phyloP scores from a whole-genome alignment of 257 asterid species.

The Ajuga chamaepitys region DNA sequence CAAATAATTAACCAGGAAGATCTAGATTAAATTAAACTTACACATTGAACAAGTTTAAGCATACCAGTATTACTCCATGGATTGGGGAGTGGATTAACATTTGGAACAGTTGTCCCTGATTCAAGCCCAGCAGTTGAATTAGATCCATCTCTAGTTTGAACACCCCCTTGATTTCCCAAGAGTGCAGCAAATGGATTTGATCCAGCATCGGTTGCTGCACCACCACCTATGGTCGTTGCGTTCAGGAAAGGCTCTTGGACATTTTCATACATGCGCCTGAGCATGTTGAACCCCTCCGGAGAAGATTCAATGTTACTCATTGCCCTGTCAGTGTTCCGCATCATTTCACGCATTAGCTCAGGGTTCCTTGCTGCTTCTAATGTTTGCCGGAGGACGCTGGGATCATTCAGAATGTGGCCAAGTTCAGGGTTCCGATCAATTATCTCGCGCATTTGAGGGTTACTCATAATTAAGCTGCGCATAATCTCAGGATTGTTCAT shows the following conservation, averaged over 20 bases:
- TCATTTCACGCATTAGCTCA: constrained; percentile 63
- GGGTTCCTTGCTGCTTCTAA: constrained; percentile 64
- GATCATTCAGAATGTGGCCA: constrained; percentile 53
- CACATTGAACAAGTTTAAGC: not conserved
- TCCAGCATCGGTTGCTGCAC: constrained; percentile 29
- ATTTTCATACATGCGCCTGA: constrained; percentile 65
- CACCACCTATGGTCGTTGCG: constrained; percentile 45
- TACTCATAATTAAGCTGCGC: constrained; percentile 57
- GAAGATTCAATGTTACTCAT: constrained; percentile 68
- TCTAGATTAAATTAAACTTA: not conserved
- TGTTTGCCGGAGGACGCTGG: constrained; percentile 51
- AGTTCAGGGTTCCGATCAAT: constrained; percentile 70
- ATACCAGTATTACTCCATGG: constrained; percentile 52
- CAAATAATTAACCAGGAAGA: not conserved
- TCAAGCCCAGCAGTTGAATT: constrained; percentile 40
- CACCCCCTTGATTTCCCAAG: constrained; percentile 43
- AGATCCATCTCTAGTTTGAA: constrained; percentile 36
- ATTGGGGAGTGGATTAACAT: constrained; percentile 58
- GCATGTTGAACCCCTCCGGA: constrained; percentile 73
- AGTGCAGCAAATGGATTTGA: constrained; percentile 55
- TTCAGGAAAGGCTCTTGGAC: constrained; percentile 63
- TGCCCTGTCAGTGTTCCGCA: constrained; percentile 61
- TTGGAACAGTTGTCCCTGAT: constrained; percentile 42
- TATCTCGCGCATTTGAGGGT: constrained; percentile 66
- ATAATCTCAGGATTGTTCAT: constrained; percentile 59